Conservation (phyloP, 1,284 basidiomycete species). For the Leccinum huronense region DNA sequence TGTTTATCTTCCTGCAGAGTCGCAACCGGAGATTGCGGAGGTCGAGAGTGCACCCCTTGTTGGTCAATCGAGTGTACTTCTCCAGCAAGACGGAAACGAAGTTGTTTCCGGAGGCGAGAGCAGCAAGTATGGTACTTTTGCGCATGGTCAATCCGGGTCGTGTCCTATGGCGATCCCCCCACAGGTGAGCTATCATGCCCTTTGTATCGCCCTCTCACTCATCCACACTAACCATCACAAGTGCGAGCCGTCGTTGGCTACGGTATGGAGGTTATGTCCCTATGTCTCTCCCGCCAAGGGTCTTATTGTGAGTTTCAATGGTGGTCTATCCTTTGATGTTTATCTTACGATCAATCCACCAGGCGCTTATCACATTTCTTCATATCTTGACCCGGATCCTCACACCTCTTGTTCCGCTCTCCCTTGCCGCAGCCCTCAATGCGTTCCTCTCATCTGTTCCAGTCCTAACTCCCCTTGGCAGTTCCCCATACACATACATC, state of each 20-base stretch:
- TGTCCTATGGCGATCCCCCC: background rate
- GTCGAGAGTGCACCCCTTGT: slow-evolving; percentile 32
- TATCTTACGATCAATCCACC: slow-evolving; percentile 14
- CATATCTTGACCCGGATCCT: slow-evolving; percentile 74
- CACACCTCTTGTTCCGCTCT: slow-evolving; percentile 70
- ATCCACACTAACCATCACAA: slow-evolving; percentile 7
- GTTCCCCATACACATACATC: slow-evolving; percentile 63
- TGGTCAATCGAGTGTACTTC: slow-evolving; percentile 28
- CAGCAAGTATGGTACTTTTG: slow-evolving; percentile 71
- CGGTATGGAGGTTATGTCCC: slow-evolving; percentile 20
- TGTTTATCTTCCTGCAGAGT: slow-evolving; percentile 51
- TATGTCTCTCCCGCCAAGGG: slow-evolving; percentile 26
- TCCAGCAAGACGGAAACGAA: slow-evolving; percentile 31
- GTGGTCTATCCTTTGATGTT: background rate
- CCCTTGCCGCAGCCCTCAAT: slow-evolving; percentile 67
- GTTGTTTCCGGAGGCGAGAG: slow-evolving; percentile 20
- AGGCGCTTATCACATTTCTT: slow-evolving; percentile 66
- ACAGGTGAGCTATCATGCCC: slow-evolving; percentile 14
- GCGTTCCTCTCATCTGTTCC: slow-evolving; percentile 46
- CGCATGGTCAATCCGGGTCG: slow-evolving; percentile 15
- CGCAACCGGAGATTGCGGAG: slow-evolving; percentile 24
- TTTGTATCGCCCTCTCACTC: background rate
- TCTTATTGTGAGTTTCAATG: slow-evolving; percentile 23
- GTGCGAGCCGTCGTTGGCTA: slow-evolving; percentile 19
- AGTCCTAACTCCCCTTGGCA: slow-evolving; percentile 33